A percentile compares a stretch with the other conserved stretches of the same genome.
Evolutionary conservation across 73 alveolate species (phyloP).

Genomic region (Paraurostyla sp.): DNA sequence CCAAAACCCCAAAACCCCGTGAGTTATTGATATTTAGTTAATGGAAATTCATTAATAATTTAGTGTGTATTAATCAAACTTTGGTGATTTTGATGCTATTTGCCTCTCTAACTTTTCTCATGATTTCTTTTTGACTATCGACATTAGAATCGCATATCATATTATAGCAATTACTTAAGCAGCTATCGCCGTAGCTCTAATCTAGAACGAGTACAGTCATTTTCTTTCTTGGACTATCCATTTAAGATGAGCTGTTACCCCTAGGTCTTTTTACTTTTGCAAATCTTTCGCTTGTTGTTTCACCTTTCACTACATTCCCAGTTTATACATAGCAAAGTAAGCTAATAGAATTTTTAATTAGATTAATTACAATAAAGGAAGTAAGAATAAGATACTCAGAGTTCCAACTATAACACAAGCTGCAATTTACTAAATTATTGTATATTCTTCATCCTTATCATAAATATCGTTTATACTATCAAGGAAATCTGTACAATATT

Average conservation of each 20-base stretch:
- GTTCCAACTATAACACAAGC: not conserved
- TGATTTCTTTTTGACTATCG: not conserved
- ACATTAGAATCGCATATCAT: not conserved
- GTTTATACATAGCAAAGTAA: constrained; percentile 21
- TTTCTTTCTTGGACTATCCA: not conserved
- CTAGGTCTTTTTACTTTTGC: not conserved
- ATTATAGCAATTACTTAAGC: not conserved
- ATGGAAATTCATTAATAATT: too few relatives aligned
- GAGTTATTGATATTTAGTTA: too few relatives aligned
- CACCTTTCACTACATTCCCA: constrained; percentile 29
- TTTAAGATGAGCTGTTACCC: not conserved
- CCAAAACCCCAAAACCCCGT: too few relatives aligned
- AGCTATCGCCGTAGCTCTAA: not conserved
- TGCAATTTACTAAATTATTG: not conserved
- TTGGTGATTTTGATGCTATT: too few relatives aligned
- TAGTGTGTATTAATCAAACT: too few relatives aligned
- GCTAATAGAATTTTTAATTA: not conserved
- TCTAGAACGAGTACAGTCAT: not conserved
- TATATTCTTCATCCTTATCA: not conserved
- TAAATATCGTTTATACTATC: not conserved
- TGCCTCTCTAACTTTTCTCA: too few relatives aligned
- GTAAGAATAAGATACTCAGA: not conserved
- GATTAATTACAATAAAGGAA: constrained; percentile 37
- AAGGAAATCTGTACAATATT: not conserved
- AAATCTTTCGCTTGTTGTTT: constrained; percentile 40